These are phyloP conservation scores for Teratosphaeria destructans DNA, from an alignment of 2,329 filamentous ascomycete genomes.

Conservation along the genomic window DNA sequence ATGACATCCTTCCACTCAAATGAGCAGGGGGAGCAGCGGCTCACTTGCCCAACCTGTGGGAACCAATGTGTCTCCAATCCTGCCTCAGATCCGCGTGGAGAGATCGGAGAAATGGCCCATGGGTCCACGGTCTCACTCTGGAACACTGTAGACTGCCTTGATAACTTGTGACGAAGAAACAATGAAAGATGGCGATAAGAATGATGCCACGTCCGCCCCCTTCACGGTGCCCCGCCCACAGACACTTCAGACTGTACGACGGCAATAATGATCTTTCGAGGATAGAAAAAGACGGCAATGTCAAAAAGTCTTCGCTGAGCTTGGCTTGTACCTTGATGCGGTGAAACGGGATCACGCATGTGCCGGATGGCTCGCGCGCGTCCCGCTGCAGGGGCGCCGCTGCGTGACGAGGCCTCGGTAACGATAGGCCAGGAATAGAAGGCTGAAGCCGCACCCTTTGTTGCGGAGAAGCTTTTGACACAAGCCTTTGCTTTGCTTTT, in stretches of 20 bases:
- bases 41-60: neutral
- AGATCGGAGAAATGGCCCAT: neutral
- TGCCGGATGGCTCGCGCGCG: neutral
- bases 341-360: neutral
- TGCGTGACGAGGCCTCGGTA: neutral
- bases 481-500: neutral
- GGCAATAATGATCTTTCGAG: too few relatives aligned
- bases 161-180: neutral
- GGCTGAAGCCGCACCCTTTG: neutral
- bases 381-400: neutral
- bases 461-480: neutral
- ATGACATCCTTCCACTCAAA: constrained; percentile 1
- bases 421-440: neutral
- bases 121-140: neutral
- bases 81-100: neutral
- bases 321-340: neutral
- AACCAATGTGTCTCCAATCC: neutral
- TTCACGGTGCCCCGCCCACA: neutral
- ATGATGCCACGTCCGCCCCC: neutral
- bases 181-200: neutral
- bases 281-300: neutral
- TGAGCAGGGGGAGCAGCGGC: neutral
- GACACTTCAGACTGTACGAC: neutral
- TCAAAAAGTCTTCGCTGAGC: neutral
- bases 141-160: neutral